Evolutionary conservation across 768 basidiomycete species (phyloP).

Genomic region (Russula virescens): DNA sequence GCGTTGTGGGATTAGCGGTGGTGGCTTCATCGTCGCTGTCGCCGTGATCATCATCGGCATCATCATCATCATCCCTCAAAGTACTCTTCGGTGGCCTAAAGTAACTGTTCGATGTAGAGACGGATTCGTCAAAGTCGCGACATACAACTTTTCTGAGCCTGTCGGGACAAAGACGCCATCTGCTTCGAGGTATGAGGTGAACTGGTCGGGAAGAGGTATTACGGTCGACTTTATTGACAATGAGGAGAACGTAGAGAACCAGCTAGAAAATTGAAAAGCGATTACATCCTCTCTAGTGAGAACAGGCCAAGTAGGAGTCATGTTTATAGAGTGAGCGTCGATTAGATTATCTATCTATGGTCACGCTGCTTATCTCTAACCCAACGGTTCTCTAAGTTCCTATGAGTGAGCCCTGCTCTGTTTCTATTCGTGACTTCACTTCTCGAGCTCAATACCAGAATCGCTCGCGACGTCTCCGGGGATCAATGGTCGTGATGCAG

Average conservation of each 20-base stretch:
- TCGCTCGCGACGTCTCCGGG: slow-evolving; percentile 53
- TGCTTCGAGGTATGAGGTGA: slow-evolving; percentile 68
- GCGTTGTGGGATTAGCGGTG: slow-evolving; percentile 19
- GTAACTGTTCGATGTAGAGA: background rate
- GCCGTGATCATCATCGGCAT: slow-evolving; percentile 38
- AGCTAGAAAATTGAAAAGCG: slow-evolving; percentile 76
- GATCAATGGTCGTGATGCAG: slow-evolving; percentile 61
- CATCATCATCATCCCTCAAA: slow-evolving; percentile 43
- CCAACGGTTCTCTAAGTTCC: background rate
- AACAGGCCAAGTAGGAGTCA: slow-evolving; percentile 43
- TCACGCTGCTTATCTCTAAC: background rate
- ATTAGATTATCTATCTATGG: background rate
- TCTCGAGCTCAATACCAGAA: slow-evolving; percentile 58
- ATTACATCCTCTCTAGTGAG: slow-evolving; percentile 50
- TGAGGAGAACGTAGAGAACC: slow-evolving; percentile 68
- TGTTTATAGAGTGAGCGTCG: background rate
- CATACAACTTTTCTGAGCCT: slow-evolving; percentile 72
- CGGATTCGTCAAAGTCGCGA: background rate
- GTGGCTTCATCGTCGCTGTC: slow-evolving; percentile 38
- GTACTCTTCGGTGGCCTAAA: slow-evolving; percentile 48
- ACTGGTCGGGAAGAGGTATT: slow-evolving; percentile 60
- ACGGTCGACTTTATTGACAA: slow-evolving; percentile 68
- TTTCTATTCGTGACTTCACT: slow-evolving; percentile 12
- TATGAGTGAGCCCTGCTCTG: slow-evolving; percentile 19
- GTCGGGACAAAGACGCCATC: slow-evolving; percentile 82